Base-by-base conservation (phyloP, 225 moss, liverwort and hornwort species). In the Sphagnum contortum region DNA sequence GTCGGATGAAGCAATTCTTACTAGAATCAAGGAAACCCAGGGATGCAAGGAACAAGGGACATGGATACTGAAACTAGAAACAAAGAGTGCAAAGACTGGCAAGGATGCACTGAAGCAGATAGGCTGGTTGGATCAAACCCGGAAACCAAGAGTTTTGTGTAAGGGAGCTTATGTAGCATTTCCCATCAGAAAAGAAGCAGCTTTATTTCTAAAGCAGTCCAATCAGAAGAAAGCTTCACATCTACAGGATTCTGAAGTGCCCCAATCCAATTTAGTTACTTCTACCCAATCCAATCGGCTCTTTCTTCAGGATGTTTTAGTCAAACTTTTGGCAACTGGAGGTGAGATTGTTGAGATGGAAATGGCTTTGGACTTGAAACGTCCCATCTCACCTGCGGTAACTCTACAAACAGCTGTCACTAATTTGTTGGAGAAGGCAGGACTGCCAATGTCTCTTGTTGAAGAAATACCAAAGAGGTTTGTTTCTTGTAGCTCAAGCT, bases 41-140 rank as follows among this genome's bases (percentile, higher is more conserved):
- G 66, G 2, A 48, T 47, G 4, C 65, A 47, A 44, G 11, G 75
- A 62, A 60, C 67, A 68, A 55, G 14, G 50, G 66, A 60, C 68
- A 57, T 81, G 77, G 75, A 57, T 82, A 47, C 57, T 89, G 65
- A 85, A 83, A 61, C 70, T 91, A 56, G 79, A 76, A 10, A 83
- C 53, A 66, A 66, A 50, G 48, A 52, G 5, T 57, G 92, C 87
- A 54, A 98, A 92, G 72, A 55, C 65, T 60, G 82, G 75, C 49
- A 98, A 98, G 73, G 96, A 98, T 71, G 60, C 80, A 49, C 74
- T 92, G 71, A 92, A 96, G 79, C 70, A 78, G 62, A 59, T 93
- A 48, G 82, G 79, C 8, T 92, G 90, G 90, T 70, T 98, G 71
- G 92, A 90, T 71, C 69, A 70, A 57, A 74, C 54, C 11, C 77